Base-by-base conservation (phyloP, 768 basidiomycete genomes). In the Xerocomus potaroensis region DNA sequence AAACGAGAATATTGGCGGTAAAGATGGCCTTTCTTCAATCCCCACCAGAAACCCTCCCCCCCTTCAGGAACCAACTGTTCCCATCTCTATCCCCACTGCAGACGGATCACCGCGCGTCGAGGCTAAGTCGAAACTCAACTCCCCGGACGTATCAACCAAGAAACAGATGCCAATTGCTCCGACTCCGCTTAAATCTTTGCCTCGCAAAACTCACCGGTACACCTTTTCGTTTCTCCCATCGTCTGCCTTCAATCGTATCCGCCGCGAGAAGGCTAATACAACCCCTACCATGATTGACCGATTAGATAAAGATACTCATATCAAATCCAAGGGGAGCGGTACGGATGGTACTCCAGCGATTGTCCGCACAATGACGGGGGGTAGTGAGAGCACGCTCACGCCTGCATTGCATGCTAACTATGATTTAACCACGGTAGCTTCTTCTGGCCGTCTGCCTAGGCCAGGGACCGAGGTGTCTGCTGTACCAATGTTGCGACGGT, bases 161-260 rank as follows among this genome's bases (percentile, higher is more conserved):
- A 43, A 34, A 47, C 6, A 22, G 11, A 26, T 8, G 1, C 26
- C 43, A 29, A 33, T 21, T 3, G n/a, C 32, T 21, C 16, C 41
- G 1, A 18, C 18, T 26, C 30, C 43, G 8, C 24, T 18, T 11
- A 26, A 40, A 27, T 23, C 43, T 2, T 29, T 49, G 6, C 41
- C 44, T 41, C 61, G 46, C 11, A 56, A 43, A 45, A 3, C 40
- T 18, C 59, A 49, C 15, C 41, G 65, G 37, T 55, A 41, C 26
- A 65, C 57, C 3, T 65, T 64, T 49, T 59, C 56, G 8, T 58
- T 64, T 6, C 32, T 66, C 4, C 18, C 62, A 2, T 26, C 62
- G 0, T 18, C 60, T 21, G 21, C 52, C n/a, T 55, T 66, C 27
- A 37, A 43, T 5, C 51, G 50, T 15, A 29, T 44, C 24, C 64